phyloP scores from a whole-genome alignment of 2,329 filamentous ascomycete genomes.

The Stagonosporopsis rhizophila region DNA sequence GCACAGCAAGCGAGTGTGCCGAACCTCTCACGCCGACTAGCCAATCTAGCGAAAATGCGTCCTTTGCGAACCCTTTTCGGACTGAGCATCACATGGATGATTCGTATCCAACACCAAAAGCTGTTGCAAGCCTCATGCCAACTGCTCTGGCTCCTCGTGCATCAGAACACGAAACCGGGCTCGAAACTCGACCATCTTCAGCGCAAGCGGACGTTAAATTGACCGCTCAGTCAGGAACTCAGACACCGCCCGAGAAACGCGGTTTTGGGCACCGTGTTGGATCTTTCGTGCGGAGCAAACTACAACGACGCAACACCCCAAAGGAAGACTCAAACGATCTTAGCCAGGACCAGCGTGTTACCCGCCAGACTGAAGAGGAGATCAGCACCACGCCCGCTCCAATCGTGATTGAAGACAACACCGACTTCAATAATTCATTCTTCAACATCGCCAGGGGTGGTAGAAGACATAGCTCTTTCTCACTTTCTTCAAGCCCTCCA shows the following conservation, averaged over 20 bases:
- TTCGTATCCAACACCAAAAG: constrained; percentile 26
- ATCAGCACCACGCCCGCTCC: not conserved
- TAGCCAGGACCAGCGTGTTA: not conserved
- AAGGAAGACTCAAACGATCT: constrained; percentile 25
- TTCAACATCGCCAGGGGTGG: constrained; percentile 35
- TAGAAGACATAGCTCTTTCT: constrained; percentile 48
- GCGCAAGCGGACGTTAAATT: constrained; percentile 13
- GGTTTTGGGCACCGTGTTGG: constrained; percentile 42
- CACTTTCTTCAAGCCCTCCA: constrained; percentile 48
- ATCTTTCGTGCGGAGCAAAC: constrained; percentile 43
- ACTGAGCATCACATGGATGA: constrained; percentile 35
- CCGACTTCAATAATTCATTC: constrained; percentile 12
- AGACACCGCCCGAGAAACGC: constrained; percentile 34
- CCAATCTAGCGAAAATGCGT: constrained; percentile 41
- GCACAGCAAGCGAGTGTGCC: constrained; percentile 48
- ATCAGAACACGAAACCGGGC: not conserved
- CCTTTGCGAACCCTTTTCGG: constrained; percentile 40
- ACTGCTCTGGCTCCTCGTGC: not conserved
- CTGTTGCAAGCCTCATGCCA: constrained; percentile 9
- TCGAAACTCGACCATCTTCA: not conserved
- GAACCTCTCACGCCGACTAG: constrained; percentile 51
- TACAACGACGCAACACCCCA: constrained; percentile 34
- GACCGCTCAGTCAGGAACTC: constrained; percentile 6
- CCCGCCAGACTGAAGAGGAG: not conserved
- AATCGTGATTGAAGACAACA: not conserved